phyloP scores from a whole-genome alignment of 257 asterid species.

The Verbena officinalis region DNA sequence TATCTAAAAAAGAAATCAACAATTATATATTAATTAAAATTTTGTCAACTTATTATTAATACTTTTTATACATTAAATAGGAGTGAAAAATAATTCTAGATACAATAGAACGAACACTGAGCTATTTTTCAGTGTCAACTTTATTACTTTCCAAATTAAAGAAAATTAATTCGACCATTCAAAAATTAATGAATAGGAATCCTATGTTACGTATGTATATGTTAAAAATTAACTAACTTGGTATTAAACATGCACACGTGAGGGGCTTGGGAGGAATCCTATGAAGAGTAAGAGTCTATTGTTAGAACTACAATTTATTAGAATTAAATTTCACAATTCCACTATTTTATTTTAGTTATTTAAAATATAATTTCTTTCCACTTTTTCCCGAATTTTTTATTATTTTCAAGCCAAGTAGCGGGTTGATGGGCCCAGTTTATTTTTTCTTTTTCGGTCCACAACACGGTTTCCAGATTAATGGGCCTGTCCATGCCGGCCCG shows the following conservation, averaged over 20 bases:
- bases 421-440: conserved; percentile 11
- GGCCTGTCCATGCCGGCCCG: conserved; percentile 29
- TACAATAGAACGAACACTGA: too few relatives aligned
- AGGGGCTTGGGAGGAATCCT: conserved; percentile 43
- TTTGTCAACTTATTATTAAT: too few relatives aligned
- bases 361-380: not conserved
- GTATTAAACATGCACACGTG: conserved; percentile 35
- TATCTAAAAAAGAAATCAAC: too few relatives aligned
- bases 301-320: conserved; percentile 1
- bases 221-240: not conserved
- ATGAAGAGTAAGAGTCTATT: conserved; percentile 31
- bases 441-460: not conserved
- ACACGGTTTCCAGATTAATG: not conserved
- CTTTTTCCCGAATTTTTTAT: not conserved
- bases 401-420: not conserved
- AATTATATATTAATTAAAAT: too few relatives aligned
- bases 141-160: too few relatives aligned
- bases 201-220: conserved; percentile 25
- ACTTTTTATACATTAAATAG: too few relatives aligned
- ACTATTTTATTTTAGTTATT: not conserved
- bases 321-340: not conserved
- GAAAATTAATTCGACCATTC: too few relatives aligned
- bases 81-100: too few relatives aligned
- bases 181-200: conserved; percentile 22
- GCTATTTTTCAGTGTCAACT: too few relatives aligned